These are phyloP conservation scores for Tetramitus jugosus DNA, from an alignment of 208 protist genomes.

Conservation along the genomic window DNA sequence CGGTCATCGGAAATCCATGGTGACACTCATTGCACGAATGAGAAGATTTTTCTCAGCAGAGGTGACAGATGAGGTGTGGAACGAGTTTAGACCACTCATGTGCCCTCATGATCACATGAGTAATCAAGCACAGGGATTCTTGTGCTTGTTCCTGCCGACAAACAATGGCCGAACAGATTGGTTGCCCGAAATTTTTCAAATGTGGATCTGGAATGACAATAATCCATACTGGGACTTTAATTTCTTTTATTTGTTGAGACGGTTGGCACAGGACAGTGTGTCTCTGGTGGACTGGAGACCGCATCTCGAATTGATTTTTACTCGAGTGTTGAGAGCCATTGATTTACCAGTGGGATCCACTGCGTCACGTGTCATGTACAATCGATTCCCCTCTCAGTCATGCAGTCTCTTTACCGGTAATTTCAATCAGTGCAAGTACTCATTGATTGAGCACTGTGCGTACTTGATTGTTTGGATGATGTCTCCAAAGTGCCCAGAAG, in stretches of 20 bases:
- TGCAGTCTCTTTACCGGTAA: not conserved
- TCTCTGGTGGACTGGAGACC: not conserved
- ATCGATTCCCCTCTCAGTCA: not conserved
- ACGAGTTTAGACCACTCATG: not conserved
- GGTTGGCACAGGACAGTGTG: not conserved
- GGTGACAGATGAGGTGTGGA: not conserved
- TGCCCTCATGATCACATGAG: not conserved
- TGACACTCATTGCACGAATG: not conserved
- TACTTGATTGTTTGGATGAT: not conserved
- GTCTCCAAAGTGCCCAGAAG: not conserved
- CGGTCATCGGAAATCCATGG: not conserved
- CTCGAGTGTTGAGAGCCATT: not conserved
- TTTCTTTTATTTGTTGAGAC: not conserved
- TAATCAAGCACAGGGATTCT: not conserved
- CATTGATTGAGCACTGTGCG: not conserved
- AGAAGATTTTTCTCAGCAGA: not conserved
- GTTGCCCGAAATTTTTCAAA: not conserved
- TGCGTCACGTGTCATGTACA: not conserved
- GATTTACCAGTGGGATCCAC: not conserved
- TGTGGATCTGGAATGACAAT: not conserved
- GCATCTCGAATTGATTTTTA: constrained; percentile 4
- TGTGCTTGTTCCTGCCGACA: constrained; percentile 1
- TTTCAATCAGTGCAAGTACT: not conserved
- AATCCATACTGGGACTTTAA: not conserved
- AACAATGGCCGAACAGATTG: not conserved